These are phyloP conservation scores for Tetrapisispora taiwanensis DNA, from an alignment of 805 yeast species.

Conservation along the genomic window DNA sequence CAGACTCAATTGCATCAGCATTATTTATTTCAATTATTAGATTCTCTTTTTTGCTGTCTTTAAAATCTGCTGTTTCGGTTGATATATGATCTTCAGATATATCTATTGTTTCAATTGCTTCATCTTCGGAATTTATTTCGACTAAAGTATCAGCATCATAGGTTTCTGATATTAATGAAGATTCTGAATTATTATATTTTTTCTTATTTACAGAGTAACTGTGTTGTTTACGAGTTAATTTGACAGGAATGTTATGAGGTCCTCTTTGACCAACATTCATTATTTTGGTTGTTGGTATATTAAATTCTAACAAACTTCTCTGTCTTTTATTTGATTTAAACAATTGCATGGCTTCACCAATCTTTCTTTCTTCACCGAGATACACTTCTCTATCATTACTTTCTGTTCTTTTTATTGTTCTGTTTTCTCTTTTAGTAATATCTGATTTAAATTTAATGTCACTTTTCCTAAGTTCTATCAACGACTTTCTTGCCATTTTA, in stretches of 20 bases:
- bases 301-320: slow-evolving; percentile 18
- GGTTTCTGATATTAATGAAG: background rate
- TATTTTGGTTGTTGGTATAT: slow-evolving; percentile 16
- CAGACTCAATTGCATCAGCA: background rate
- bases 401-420: too few relatives aligned
- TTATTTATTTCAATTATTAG: background rate
- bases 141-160: background rate
- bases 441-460: slow-evolving; percentile 7
- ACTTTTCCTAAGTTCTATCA: slow-evolving; percentile 10
- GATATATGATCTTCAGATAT: background rate
- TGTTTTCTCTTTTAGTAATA: background rate
- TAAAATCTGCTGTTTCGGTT: too few relatives aligned
- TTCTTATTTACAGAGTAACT: too few relatives aligned
- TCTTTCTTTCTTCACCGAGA: too few relatives aligned
- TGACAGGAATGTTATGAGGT: background rate
- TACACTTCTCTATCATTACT: too few relatives aligned
- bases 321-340: slow-evolving; percentile 12
- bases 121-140: background rate
- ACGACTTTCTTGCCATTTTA: slow-evolving; percentile 9
- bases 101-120: background rate
- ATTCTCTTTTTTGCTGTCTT: background rate
- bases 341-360: background rate
- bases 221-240: background rate
- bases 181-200: background rate
- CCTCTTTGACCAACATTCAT: slow-evolving; percentile 4